Evolutionary conservation across 2,329 filamentous ascomycete genomes (phyloP), one percentile per base, ranked within the genome.

Genomic region (Claviceps sp.): DNA sequence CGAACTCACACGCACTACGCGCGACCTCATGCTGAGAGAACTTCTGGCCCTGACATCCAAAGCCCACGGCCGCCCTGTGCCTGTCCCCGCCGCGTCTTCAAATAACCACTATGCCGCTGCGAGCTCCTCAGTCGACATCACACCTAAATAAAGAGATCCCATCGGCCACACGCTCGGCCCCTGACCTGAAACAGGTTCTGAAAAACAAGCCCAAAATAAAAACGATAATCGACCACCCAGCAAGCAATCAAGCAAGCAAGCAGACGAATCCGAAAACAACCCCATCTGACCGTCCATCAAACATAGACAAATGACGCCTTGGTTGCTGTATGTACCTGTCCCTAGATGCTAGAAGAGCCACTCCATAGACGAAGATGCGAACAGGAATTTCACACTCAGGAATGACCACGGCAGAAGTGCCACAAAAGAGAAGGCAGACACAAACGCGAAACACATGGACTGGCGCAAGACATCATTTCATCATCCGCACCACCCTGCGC

Each of bases 1-100:
- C 58, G 77, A 79, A 54, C 72, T 95, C 45, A 77, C 84, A 49
- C 73, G 75, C 52, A 76, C 76, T 51, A 87, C 84, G 2, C 78
- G 83, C 52, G 84, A 88, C 20, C 67, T 81, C 50, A 95, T 95
- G 88, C 75, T 90, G 56, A 75, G 77, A 57, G 84, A 84, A 62
- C 70, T 84, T 43, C 57, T 79, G 18, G 61, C 63, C 37, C 67
- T 84, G 22, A 78, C 79, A 9, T 72, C 71, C 47, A 73, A 74
- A 62, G 73, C 68, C 22, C 72, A 72, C 46, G 74, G 76, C 16
- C 60, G 61, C 13, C 63, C 65, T 37, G 57, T 69, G 26, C 57
- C 64, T 24, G 55, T 66, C 5, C 60, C 67, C 18, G 63, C 60
- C 45, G 30, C 30, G 30, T 34, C 30, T 34, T 55, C 58, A n/a